These are phyloP conservation scores for Schrenkiella parvula DNA, from an alignment of 345 rosid species.

Conservation along the genomic window DNA sequence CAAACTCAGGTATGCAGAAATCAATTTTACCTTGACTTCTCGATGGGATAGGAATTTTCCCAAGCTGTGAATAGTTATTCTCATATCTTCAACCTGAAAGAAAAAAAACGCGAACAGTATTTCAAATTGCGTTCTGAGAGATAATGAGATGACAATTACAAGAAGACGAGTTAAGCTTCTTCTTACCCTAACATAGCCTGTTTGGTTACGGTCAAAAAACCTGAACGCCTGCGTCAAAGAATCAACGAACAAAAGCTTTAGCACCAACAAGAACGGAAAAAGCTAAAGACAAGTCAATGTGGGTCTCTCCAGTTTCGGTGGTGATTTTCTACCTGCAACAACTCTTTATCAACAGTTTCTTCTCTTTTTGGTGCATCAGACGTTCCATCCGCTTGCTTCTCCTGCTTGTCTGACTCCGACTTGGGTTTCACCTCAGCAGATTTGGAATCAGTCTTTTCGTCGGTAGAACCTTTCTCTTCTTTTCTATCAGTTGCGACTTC, in stretches of 20 bases:
- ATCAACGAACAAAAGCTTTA: constrained; percentile 10
- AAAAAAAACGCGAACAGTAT: not conserved
- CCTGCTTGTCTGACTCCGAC: constrained; percentile 32
- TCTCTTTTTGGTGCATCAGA: constrained; percentile 42
- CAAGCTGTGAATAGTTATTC: constrained; percentile 78
- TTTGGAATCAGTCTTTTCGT: constrained; percentile 32
- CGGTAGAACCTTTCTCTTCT: constrained; percentile 35
- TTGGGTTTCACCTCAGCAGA: constrained; percentile 36
- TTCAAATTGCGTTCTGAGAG: not conserved
- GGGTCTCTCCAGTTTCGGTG: not conserved
- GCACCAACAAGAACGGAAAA: not conserved
- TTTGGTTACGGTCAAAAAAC: constrained; percentile 83
- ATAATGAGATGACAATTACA: not conserved
- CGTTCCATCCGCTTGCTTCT: constrained; percentile 30
- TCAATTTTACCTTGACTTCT: constrained; percentile 70
- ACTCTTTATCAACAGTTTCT: constrained; percentile 56
- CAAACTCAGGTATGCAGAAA: not conserved
- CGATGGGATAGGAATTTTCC: constrained; percentile 80
- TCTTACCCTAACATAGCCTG: constrained; percentile 80
- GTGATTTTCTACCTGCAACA: constrained; percentile 61
- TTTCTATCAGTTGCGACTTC: constrained; percentile 37
- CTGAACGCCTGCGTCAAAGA: constrained; percentile 69
- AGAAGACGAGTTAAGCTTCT: not conserved
- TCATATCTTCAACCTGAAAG: constrained; percentile 88
- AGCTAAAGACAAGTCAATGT: not conserved